Percentiles rank a stretch among this genome's conserved stretches.
phyloP scores from a whole-genome alignment of 306 rosid genomes.

The Dalbergia oliveri region DNA sequence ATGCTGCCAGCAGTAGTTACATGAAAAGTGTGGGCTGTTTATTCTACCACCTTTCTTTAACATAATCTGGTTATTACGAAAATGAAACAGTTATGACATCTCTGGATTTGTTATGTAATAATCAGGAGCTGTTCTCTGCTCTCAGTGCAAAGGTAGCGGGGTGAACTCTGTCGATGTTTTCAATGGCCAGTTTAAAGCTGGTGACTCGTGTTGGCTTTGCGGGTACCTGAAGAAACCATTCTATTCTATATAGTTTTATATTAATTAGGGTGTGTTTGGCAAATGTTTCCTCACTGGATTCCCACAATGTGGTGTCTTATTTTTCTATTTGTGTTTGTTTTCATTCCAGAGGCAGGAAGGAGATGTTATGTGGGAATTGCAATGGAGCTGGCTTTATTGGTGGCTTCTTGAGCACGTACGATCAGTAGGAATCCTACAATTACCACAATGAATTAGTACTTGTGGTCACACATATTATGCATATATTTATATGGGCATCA shows the following conservation, averaged over 20 bases:
- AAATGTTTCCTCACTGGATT: slow-evolving; percentile 12
- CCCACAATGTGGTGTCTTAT: not conserved
- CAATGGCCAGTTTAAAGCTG: slow-evolving; percentile 63
- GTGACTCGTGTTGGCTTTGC: slow-evolving; percentile 69
- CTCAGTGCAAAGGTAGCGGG: slow-evolving; percentile 67
- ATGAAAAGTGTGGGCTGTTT: not conserved
- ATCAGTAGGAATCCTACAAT: slow-evolving; percentile 46
- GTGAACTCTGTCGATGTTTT: slow-evolving; percentile 64
- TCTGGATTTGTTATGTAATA: slow-evolving; percentile 25
- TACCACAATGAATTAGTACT: not conserved
- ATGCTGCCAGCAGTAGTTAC: too few species aligned
- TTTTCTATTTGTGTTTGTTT: not conserved
- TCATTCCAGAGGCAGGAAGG: slow-evolving; percentile 57
- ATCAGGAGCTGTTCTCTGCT: slow-evolving; percentile 64
- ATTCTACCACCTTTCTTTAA: not conserved
- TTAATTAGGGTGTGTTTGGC: not conserved
- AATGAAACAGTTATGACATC: not conserved
- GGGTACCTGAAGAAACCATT: slow-evolving; percentile 48
- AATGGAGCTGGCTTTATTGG: slow-evolving; percentile 69
- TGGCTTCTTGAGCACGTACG: slow-evolving; percentile 66
- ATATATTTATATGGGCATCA: not conserved
- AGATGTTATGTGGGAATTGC: slow-evolving; percentile 67
- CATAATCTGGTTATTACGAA: not conserved
- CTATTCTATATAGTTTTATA: not conserved
- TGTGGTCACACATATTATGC: not conserved